These are phyloP conservation scores for Trametes maxima DNA, from an alignment of 768 basidiomycete genomes.

Conservation along the genomic window DNA sequence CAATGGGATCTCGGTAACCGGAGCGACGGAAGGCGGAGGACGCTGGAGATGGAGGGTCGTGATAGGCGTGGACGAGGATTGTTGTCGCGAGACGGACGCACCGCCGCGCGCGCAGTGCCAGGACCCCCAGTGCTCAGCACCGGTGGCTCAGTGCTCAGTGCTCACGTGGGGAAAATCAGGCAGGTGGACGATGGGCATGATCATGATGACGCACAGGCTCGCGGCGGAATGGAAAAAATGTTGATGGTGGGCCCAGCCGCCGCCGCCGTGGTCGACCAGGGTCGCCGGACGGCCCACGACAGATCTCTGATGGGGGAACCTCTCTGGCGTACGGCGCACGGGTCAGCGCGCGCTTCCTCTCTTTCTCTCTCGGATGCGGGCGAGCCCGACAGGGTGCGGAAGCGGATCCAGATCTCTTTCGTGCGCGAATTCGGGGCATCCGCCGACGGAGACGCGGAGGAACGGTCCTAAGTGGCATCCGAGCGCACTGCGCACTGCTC, in stretches of 20 bases:
- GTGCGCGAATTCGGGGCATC: not conserved
- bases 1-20: not conserved
- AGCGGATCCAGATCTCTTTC: not conserved
- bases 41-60: not conserved
- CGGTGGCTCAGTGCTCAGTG: too few species aligned
- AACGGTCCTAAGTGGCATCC: too few species aligned
- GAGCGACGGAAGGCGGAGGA: not conserved
- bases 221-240: not conserved
- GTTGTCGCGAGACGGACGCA: conserved; percentile 5
- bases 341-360: too few species aligned
- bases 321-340: too few species aligned
- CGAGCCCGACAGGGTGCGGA: not conserved
- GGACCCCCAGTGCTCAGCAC: too few species aligned
- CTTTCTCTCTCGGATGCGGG: not conserved
- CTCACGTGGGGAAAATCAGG: not conserved
- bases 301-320: conserved; percentile 11
- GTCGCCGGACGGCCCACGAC: conserved; percentile 3
- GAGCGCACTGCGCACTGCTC: not conserved
- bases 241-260: not conserved
- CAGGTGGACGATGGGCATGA: not conserved
- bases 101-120: conserved; percentile 6
- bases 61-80: conserved; percentile 12
- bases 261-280: not conserved
- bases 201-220: conserved; percentile 13
- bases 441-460: not conserved